A percentile compares a stretch with the other conserved stretches of the same genome.
Evolutionary conservation across 805 yeast genomes (phyloP).

Genomic region (Nakazawaea ishiwadae): DNA sequence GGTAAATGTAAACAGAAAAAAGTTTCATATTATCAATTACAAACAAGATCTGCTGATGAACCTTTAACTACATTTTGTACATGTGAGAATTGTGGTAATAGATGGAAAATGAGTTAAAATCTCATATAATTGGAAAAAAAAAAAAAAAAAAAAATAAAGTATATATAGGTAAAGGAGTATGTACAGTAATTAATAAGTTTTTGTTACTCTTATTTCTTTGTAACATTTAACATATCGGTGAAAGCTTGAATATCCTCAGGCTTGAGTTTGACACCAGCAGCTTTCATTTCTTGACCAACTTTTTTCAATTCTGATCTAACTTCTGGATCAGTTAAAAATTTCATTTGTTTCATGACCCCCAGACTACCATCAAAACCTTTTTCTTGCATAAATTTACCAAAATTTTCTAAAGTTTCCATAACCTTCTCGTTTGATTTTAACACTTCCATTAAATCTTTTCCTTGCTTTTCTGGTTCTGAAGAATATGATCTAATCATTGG

Average conservation of each 20-base stretch:
- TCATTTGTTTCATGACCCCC: constrained; percentile 22
- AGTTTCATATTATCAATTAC: constrained; percentile 96
- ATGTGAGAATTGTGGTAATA: constrained; percentile 94
- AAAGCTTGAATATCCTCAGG: constrained; percentile 23
- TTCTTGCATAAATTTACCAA: constrained; percentile 24
- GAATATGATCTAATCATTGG: not conserved
- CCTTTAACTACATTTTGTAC: constrained; percentile 98
- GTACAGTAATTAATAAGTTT: not conserved
- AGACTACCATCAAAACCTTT: constrained; percentile 17
- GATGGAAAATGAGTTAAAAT: constrained; percentile 88
- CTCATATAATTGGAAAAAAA: too few species aligned
- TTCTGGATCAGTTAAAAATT: constrained; percentile 23
- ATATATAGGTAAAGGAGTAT: not conserved
- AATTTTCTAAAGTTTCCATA: constrained; percentile 27
- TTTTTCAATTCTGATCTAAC: constrained; percentile 20
- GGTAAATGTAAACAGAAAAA: constrained; percentile 97
- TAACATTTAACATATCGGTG: constrained; percentile 18
- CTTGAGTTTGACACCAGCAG: constrained; percentile 20
- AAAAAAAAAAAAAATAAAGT: too few species aligned
- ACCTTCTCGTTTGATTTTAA: constrained; percentile 24
- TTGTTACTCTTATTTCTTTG: constrained; percentile 1
- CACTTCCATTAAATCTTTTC: not conserved
- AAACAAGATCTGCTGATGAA: constrained; percentile 98
- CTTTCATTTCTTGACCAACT: constrained; percentile 19
- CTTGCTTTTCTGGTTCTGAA: not conserved